Percentiles rank a stretch among this genome's conserved stretches.
Conservation (phyloP, 495 filamentous ascomycete species). For the Penicillium maclennaniae region DNA sequence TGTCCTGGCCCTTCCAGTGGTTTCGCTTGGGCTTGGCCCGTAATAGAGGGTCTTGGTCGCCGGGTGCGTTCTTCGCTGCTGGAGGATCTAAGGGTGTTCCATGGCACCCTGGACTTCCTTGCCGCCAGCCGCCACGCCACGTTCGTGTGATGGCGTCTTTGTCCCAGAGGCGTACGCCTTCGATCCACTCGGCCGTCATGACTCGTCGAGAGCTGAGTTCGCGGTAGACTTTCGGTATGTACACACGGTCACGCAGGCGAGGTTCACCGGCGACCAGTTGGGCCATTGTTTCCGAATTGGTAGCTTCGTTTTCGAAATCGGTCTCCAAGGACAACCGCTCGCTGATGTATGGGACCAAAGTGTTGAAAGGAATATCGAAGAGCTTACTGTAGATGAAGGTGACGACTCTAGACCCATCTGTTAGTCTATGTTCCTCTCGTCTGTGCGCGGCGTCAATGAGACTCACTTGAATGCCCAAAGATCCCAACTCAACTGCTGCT, state of each 20-base stretch:
- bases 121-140: constrained; percentile 73
- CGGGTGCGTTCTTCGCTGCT: constrained; percentile 23
- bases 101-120: constrained; percentile 72
- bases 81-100: constrained; percentile 60
- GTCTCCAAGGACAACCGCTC: constrained; percentile 87
- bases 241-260: constrained; percentile 71
- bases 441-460: not conserved
- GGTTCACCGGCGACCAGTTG: constrained; percentile 71
- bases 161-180: constrained; percentile 88
- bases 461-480: constrained; percentile 88
- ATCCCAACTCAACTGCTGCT: constrained; percentile 85
- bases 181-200: constrained; percentile 96
- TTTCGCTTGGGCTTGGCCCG: constrained; percentile 73
- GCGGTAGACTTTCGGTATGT: constrained; percentile 79
- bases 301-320: constrained; percentile 87
- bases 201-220: constrained; percentile 80
- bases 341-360: constrained; percentile 80
- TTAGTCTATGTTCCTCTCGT: not conserved
- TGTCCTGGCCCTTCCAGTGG: constrained; percentile 69
- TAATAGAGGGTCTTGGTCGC: constrained; percentile 31
- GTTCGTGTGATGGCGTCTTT: constrained; percentile 67
- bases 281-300: constrained; percentile 82
- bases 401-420: constrained; percentile 55
- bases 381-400: constrained; percentile 69
- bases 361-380: constrained; percentile 88